Base-by-base conservation (phyloP, 2,329 filamentous ascomycete genomes). In the Colletotrichum sp. region DNA sequence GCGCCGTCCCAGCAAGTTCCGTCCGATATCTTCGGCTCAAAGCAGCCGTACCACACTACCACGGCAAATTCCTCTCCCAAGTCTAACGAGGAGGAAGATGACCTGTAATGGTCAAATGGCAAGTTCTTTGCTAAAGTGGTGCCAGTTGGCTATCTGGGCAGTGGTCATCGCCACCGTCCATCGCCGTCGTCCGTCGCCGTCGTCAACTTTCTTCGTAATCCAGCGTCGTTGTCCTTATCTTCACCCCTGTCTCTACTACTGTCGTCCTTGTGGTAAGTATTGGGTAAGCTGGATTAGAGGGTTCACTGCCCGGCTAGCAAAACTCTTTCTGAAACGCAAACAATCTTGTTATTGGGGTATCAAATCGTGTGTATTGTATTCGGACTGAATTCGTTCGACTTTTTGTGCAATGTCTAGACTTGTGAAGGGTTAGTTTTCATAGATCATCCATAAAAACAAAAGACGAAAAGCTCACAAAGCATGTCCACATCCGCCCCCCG, bases 341-440 rank as follows among this genome's bases (percentile, higher is more conserved):
- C 18, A 27, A 25, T 34, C 9, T 65, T n/a, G 28, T 28, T 61
- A 55, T 61, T 55, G 39, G 61, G 73, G 73, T 75, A 75, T 75
- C 73, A 75, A 75, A 61, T 75, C 62, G 73, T 75, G 30, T 66
- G 55, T 72, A 32, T 43, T 66, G 48, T 70, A 71, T 66, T 67
- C 43, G 55, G 69, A 64, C 43, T 64, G 56, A 34, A 55, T 56
- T 34, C 36, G 43, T 39, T 28, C 18, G 61, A 30, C 28, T 22
- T 52, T 22, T 52, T 22, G 32, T n/a, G 32, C 55, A 18, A 34
- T 27, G 18, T 64, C 72, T 67, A 68, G 69, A 64, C 62, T 67
- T 28, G 3, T 8, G 36, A 2, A 0, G 1, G 16, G 62, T 75
- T 64, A 75, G 69, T 27, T 22, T 6, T 22, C 4, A 6, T 55